A percentile compares a stretch with the other conserved stretches of the same genome.
These are phyloP conservation scores for Berkeleyomyces basicola DNA, from an alignment of 2,329 filamentous ascomycete species.

Conservation along the genomic window DNA sequence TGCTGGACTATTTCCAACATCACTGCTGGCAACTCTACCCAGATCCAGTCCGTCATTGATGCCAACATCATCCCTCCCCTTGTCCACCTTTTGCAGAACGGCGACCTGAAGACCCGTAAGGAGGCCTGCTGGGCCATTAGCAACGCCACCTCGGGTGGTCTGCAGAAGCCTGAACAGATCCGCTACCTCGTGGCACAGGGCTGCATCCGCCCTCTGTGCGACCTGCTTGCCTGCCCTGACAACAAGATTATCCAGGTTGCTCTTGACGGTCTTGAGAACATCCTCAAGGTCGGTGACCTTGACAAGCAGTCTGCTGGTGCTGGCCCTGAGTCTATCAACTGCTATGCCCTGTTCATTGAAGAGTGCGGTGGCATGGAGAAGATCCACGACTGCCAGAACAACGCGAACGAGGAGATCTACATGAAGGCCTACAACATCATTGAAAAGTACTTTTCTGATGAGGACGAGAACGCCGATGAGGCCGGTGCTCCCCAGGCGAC, in stretches of 20 bases:
- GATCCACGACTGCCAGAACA: slow-evolving; percentile 99
- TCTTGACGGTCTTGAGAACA: slow-evolving; percentile 94
- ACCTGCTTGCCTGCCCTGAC: slow-evolving; percentile 86
- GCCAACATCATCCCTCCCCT: slow-evolving; percentile 92
- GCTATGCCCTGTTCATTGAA: slow-evolving; percentile 94
- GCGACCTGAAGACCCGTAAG: slow-evolving; percentile 97
- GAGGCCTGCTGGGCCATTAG: slow-evolving; percentile 99
- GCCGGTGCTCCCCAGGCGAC: slow-evolving; percentile 49
- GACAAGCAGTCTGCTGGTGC: slow-evolving; percentile 81
- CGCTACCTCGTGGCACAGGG: slow-evolving; percentile 84
- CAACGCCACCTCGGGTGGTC: slow-evolving; percentile 89
- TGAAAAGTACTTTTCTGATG: slow-evolving; percentile 99
- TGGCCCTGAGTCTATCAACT: slow-evolving; percentile 69
- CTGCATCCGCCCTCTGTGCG: slow-evolving; percentile 94
- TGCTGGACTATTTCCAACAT: slow-evolving; percentile 99
- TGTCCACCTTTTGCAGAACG: slow-evolving; percentile 89
- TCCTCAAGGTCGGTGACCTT: slow-evolving; percentile 96
- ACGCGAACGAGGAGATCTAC: slow-evolving; percentile 99
- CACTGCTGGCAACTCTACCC: slow-evolving; percentile 90
- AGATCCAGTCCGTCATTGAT: slow-evolving; percentile 94
- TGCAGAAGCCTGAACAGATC: slow-evolving; percentile 98
- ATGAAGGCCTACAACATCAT: slow-evolving; percentile 99
- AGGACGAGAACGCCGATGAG: slow-evolving; percentile 85
- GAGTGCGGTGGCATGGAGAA: slow-evolving; percentile 99
- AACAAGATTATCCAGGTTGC: slow-evolving; percentile 99